These are phyloP conservation scores for Jatropha multifida DNA, from an alignment of 441 rosid species.

Conservation along the genomic window DNA sequence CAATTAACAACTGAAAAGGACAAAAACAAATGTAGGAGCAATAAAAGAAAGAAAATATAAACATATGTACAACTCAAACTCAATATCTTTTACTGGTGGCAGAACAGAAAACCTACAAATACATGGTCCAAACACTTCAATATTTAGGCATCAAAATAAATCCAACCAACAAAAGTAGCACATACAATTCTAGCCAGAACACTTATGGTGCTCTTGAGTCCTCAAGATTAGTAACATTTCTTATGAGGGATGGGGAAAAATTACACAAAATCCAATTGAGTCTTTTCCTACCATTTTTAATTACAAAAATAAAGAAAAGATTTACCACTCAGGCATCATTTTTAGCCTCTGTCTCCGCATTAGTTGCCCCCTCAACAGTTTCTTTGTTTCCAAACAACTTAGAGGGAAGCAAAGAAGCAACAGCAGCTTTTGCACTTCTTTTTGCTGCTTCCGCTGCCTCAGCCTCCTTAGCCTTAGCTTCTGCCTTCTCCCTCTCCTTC, in stretches of 20 bases:
- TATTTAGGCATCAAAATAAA: slow-evolving; percentile 24
- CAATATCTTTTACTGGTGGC: slow-evolving; percentile 14
- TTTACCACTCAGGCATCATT: slow-evolving; percentile 17
- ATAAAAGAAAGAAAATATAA: not conserved
- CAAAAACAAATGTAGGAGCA: not conserved
- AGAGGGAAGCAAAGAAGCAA: slow-evolving; percentile 50
- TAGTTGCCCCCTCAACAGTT: slow-evolving; percentile 34
- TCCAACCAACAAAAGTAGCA: slow-evolving; percentile 39
- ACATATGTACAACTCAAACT: slow-evolving; percentile 16
- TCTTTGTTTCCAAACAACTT: slow-evolving; percentile 53
- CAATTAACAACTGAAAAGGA: slow-evolving; percentile 7
- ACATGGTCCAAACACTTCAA: slow-evolving; percentile 19
- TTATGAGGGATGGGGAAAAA: not conserved
- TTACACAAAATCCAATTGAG: not conserved
- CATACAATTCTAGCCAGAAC: slow-evolving; percentile 29
- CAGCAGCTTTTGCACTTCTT: slow-evolving; percentile 52
- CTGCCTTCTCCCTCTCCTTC: slow-evolving; percentile 81
- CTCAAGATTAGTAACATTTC: slow-evolving; percentile 22
- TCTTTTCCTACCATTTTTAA: slow-evolving; percentile 5
- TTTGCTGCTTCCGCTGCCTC: slow-evolving; percentile 79
- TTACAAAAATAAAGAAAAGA: not conserved
- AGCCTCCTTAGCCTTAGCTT: slow-evolving; percentile 75
- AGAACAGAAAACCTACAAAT: slow-evolving; percentile 25
- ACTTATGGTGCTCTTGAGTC: slow-evolving; percentile 25
- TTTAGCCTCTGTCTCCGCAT: slow-evolving; percentile 12